phyloP scores from a whole-genome alignment of 2,329 filamentous ascomycete genomes.

The Hysterium pulicare region DNA sequence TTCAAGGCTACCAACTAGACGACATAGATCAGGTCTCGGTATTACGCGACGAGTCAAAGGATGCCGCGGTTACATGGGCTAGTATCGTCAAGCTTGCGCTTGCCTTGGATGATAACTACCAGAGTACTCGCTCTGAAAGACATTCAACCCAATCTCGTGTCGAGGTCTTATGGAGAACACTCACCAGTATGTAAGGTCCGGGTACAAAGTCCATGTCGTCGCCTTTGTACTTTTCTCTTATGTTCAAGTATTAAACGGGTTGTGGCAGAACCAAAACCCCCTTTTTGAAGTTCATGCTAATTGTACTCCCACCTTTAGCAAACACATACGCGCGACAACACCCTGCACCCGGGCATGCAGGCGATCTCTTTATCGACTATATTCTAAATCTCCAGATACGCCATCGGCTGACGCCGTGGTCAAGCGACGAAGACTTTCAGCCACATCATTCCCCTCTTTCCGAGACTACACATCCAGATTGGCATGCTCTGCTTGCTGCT shows the following conservation, averaged over 20 bases:
- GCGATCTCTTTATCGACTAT: slow-evolving; percentile 24
- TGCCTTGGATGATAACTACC: slow-evolving; percentile 17
- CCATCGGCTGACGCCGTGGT: slow-evolving; percentile 25
- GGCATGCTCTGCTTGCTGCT: slow-evolving; percentile 19
- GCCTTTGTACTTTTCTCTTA: no score
- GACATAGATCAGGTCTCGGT: slow-evolving; percentile 13
- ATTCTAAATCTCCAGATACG: slow-evolving; percentile 26
- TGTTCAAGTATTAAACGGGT: no score
- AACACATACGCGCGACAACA: slow-evolving; percentile 19
- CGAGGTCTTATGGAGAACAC: slow-evolving; percentile 22
- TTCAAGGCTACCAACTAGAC: slow-evolving; percentile 19
- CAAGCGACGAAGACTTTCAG: slow-evolving; percentile 22
- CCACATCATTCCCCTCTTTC: slow-evolving; percentile 23
- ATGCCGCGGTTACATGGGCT: slow-evolving; percentile 19
- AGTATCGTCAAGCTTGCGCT: slow-evolving; percentile 20
- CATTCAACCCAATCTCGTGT: slow-evolving; percentile 15
- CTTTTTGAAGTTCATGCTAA: no score
- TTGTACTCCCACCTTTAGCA: no score
- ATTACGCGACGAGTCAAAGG: slow-evolving; percentile 14
- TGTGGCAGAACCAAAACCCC: no score
- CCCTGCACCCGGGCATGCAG: slow-evolving; percentile 15
- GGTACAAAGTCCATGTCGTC: no score
- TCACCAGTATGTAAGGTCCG: no score
- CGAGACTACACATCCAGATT: slow-evolving; percentile 24
- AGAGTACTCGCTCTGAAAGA: slow-evolving; percentile 4